Percentiles rank a stretch among this genome's conserved stretches.
Conservation (phyloP, 1,284 basidiomycete species). For the Pseudozyma hubeiensis region DNA sequence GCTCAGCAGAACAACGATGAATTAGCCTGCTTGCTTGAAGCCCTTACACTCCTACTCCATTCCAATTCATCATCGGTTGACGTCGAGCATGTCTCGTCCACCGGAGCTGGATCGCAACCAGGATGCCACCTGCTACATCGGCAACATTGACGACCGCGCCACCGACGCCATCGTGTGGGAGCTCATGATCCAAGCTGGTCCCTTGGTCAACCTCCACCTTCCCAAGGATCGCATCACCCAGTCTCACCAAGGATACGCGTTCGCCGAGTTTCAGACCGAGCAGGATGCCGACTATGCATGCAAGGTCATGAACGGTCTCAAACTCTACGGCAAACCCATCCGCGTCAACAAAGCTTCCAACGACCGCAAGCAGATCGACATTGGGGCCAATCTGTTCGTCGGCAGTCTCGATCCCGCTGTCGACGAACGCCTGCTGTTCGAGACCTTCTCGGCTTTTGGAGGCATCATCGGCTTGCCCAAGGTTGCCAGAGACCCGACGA, state of each 20-base stretch:
- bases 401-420: constrained; percentile 93
- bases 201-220: constrained; percentile 84
- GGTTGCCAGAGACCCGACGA: constrained; percentile 87
- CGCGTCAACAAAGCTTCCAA: constrained; percentile 95
- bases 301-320: constrained; percentile 99
- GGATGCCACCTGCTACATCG: constrained; percentile 71
- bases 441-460: constrained; percentile 95
- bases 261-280: constrained; percentile 98
- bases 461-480: constrained; percentile 93
- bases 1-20: no score
- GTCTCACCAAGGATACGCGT: constrained; percentile 97
- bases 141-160: constrained; percentile 94
- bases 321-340: constrained; percentile 97
- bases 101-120: constrained; percentile 65
- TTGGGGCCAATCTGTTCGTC: constrained; percentile 96
- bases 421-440: constrained; percentile 90
- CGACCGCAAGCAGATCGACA: constrained; percentile 96
- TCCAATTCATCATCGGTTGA: not conserved
- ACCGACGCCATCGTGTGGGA: constrained; percentile 97
- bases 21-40: not conserved
- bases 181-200: constrained; percentile 97
- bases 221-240: constrained; percentile 99
- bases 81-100: constrained; percentile 51
- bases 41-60: no score
- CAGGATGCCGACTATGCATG: constrained; percentile 99